Evolutionary conservation across 1,284 basidiomycete genomes (phyloP), one percentile per base, ranked within the genome.

Genomic region (Cutaneotrichosporon spelunceum): DNA sequence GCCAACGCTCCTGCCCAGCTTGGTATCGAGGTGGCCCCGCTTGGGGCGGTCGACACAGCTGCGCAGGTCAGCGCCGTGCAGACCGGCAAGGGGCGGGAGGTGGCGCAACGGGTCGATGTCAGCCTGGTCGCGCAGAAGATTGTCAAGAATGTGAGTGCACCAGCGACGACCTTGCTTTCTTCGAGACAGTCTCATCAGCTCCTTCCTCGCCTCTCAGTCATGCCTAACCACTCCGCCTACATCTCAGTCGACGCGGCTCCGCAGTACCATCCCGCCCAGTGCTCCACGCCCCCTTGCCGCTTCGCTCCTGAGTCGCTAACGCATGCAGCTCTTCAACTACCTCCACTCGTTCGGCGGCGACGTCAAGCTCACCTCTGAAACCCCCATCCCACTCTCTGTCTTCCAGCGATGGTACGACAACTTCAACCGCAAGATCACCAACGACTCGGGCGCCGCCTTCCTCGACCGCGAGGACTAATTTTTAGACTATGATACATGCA

Each of bases 381-480:
- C 84, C 33, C 79, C 84, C 65, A 83, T 93, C 5, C 89, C 90
- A n/a, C 84, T 93, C 80, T 83, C 82, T 29, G 72, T 90, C 52
- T 85, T 94, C 60, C 84, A 84, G 63, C 86, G 82, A 70, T 94
- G 91, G 91, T 93, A 92, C 73, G 89, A 92, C 57, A 85, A 71
- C 64, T 90, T 93, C 69, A 72, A 86, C 68, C 76, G 78, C n/a
- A 93, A 93, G 77, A 78, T 93, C 27, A 84, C 82, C 71, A 85
- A 85, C 55, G 77, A 79, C 56, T 84, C 83, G 4, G 90, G 91
- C 1, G 78, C 85, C 1, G 84, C 82, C 0, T 94, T 93, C 78
- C 81, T 94, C 73, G 90, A 92, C 69, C 83, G 85, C 64, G 82
- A 81, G 59, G 85, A 87, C 61, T 85, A 68, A 52, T 2, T 4